Conservation (phyloP, 2,329 filamentous ascomycete species). For the Bertia moriformis region DNA sequence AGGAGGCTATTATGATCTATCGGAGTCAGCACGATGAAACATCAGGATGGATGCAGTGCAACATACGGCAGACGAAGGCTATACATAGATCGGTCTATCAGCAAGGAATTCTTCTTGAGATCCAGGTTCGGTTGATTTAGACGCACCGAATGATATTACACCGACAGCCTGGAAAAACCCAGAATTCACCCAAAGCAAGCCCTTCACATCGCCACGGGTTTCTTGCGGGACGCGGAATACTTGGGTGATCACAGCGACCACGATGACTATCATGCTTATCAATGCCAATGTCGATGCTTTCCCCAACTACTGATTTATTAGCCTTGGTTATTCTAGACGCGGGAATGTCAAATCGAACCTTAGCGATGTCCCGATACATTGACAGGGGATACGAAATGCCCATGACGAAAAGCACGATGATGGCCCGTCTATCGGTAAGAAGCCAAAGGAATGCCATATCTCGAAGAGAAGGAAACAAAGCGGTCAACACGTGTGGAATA, state of each 20-base stretch:
- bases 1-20: constrained; percentile 53
- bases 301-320: constrained; percentile 31
- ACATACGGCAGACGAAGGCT: constrained; percentile 1
- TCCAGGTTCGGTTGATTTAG: constrained; percentile 1
- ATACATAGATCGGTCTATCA: background rate
- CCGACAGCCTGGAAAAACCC: constrained; percentile 59
- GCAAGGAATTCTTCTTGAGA: background rate
- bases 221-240: constrained; percentile 41
- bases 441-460: constrained; percentile 49
- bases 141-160: constrained; percentile 51
- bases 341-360: constrained; percentile 26
- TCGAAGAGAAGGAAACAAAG: constrained; percentile 42
- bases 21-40: background rate
- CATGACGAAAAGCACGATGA: constrained; percentile 49
- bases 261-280: constrained; percentile 52
- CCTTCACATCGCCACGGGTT: constrained; percentile 36
- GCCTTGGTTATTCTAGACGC: no score
- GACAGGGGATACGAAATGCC: constrained; percentile 52
- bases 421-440: constrained; percentile 44
- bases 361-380: constrained; percentile 55
- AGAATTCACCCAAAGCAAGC: constrained; percentile 37
- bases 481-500: constrained; percentile 49
- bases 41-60: background rate
- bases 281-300: constrained; percentile 55
- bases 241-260: constrained; percentile 49